phyloP scores from a whole-genome alignment of 2,329 filamentous ascomycete species.

The Cytospora paraplurivora region DNA sequence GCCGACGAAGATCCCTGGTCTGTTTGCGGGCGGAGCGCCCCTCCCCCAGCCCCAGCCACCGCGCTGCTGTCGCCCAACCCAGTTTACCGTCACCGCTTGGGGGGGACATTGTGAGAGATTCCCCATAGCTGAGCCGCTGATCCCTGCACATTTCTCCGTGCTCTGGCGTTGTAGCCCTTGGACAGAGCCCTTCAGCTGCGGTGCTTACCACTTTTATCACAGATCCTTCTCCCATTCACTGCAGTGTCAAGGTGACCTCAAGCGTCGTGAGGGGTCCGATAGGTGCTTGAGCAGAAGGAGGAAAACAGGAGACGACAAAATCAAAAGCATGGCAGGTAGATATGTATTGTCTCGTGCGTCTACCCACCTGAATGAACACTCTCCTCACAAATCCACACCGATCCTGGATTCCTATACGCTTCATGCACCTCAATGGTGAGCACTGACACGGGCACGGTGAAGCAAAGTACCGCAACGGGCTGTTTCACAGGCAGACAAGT shows the following conservation, averaged over 20 bases:
- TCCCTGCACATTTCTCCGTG: background rate
- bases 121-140: background rate
- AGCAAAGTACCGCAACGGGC: too few species aligned
- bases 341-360: background rate
- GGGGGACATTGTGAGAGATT: background rate
- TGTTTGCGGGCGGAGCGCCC: background rate
- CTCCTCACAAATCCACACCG: background rate
- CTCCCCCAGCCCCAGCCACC: constrained; percentile 21
- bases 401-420: background rate
- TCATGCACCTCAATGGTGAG: background rate
- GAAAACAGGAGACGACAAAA: background rate
- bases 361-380: background rate
- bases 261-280: background rate
- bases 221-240: background rate
- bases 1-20: constrained; percentile 7
- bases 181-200: background rate
- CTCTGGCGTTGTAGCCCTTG: background rate
- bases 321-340: background rate
- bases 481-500: background rate
- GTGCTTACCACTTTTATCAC: background rate
- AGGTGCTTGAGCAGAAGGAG: background rate
- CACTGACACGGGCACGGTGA: background rate
- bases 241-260: too few species aligned
- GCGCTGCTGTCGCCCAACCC: constrained; percentile 6
- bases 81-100: constrained; percentile 20